phyloP scores from a whole-genome alignment of 75 land plant species.

The Cryptomeria japonica region DNA sequence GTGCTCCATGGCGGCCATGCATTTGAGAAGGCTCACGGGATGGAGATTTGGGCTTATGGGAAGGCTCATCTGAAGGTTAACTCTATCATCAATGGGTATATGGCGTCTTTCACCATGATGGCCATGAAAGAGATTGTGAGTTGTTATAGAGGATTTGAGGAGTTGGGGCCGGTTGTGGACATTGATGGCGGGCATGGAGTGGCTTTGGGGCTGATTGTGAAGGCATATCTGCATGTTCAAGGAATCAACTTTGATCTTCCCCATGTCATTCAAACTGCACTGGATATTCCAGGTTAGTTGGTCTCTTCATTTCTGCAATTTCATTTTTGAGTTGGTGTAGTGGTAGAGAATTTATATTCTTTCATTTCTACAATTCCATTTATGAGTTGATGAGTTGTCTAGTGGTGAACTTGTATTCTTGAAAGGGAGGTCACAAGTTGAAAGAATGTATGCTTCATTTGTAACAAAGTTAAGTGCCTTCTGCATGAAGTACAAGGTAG shows the following conservation, averaged over 20 bases:
- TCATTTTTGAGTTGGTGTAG: too few relatives aligned
- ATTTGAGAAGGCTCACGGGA: slow-evolving; percentile 19
- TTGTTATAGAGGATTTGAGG: slow-evolving; percentile 11
- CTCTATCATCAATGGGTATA: slow-evolving; percentile 18
- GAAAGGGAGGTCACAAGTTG: too few relatives aligned
- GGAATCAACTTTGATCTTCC: neutral
- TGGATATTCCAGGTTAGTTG: neutral
- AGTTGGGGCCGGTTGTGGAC: slow-evolving; percentile 7
- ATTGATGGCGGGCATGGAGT: slow-evolving; percentile 16
- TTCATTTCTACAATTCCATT: too few relatives aligned
- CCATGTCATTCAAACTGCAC: neutral
- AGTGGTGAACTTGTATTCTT: too few relatives aligned
- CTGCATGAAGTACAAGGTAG: too few relatives aligned
- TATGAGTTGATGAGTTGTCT: too few relatives aligned
- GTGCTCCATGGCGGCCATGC: neutral
- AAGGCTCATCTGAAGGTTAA: neutral
- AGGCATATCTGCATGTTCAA: neutral
- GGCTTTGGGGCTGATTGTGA: neutral
- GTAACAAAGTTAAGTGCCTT: too few relatives aligned
- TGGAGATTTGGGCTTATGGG: neutral
- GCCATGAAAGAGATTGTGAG: neutral
- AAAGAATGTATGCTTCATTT: too few relatives aligned
- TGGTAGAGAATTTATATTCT: too few relatives aligned
- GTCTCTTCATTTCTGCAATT: too few relatives aligned
- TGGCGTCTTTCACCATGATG: neutral